A percentile compares a stretch with the other conserved stretches of the same genome.
Conservation (phyloP, 805 yeast species). For the Kuraishia ogatae region DNA sequence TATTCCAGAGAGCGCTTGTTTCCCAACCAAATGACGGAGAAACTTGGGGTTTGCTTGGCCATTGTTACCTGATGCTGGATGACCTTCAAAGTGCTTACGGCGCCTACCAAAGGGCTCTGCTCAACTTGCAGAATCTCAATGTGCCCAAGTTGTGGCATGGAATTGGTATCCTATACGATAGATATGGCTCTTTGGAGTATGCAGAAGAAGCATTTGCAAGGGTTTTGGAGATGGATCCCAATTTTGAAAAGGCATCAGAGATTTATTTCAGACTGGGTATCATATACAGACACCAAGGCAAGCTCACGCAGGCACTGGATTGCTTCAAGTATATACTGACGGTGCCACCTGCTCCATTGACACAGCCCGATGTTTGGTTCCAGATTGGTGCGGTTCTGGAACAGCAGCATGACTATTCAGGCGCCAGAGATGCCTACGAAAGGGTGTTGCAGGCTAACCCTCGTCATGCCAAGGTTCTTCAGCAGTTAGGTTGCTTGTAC, state of each 20-base stretch:
- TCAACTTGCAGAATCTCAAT: constrained; percentile 84
- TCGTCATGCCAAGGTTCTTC: constrained; percentile 91
- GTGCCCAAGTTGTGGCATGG: constrained; percentile 99
- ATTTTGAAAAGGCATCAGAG: constrained; percentile 92
- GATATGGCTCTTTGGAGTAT: constrained; percentile 92
- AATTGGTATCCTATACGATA: constrained; percentile 90
- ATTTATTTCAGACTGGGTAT: constrained; percentile 94
- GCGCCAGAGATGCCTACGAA: constrained; percentile 94
- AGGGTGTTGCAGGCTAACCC: constrained; percentile 85
- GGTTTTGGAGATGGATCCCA: constrained; percentile 91
- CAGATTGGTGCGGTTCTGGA: constrained; percentile 95
- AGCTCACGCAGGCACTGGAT: constrained; percentile 79
- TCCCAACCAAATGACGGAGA: constrained; percentile 86
- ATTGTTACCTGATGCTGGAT: constrained; percentile 94
- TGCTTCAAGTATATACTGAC: constrained; percentile 88
- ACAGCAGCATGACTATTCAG: constrained; percentile 83
- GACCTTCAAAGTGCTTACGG: constrained; percentile 93
- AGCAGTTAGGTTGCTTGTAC: constrained; percentile 91
- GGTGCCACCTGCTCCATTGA: constrained; percentile 91
- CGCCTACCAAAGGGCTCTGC: constrained; percentile 93
- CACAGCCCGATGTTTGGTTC: constrained; percentile 97
- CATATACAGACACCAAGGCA: constrained; percentile 90
- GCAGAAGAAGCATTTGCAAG: constrained; percentile 98
- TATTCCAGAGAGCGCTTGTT: constrained; percentile 79
- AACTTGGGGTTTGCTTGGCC: constrained; percentile 95